These are phyloP conservation scores for Sporothrix sp. DNA, from an alignment of 2,329 filamentous ascomycete species.

Conservation along the genomic window DNA sequence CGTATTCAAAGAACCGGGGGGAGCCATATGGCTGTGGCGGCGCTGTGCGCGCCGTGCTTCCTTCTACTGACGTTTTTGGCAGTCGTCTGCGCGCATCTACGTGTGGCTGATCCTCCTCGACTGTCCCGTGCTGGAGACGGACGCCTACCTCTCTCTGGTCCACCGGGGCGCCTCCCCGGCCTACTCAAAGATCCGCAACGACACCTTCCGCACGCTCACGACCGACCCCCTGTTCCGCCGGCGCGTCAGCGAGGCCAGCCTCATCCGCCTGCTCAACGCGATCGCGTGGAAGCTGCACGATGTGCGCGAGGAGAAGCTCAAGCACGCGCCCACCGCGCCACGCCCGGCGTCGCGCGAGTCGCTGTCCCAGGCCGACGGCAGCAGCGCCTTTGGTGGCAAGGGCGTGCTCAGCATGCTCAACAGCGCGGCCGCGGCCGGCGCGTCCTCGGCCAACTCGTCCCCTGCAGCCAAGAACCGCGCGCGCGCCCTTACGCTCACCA, in stretches of 20 bases:
- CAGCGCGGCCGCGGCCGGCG: not conserved
- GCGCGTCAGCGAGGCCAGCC: constrained; percentile 86
- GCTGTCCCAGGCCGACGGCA: constrained; percentile 13
- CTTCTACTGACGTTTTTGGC: not conserved
- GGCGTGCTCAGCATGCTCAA: constrained; percentile 10
- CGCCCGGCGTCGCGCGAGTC: constrained; percentile 18
- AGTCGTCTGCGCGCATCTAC: constrained; percentile 92
- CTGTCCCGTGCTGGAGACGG: constrained; percentile 72
- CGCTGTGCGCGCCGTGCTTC: too few relatives aligned
- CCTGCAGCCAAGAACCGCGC: constrained; percentile 40
- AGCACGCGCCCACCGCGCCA: constrained; percentile 2
- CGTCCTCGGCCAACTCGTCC: constrained; percentile 25
- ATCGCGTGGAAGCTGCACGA: constrained; percentile 92
- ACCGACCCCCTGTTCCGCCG: constrained; percentile 96
- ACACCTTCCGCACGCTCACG: constrained; percentile 92
- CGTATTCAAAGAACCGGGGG: constrained; percentile 22
- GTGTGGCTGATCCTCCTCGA: constrained; percentile 92
- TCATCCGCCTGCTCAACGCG: constrained; percentile 90
- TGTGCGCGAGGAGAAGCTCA: constrained; percentile 41
- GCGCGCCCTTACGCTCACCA: constrained; percentile 51
- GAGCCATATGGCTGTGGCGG: too few relatives aligned
- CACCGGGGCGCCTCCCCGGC: constrained; percentile 89
- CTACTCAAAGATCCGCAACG: constrained; percentile 95
- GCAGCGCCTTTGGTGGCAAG: not conserved
- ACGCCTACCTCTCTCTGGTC: constrained; percentile 80